Evolutionary conservation across 331 rosid species (phyloP).

Genomic region (Acacia pycnantha): DNA sequence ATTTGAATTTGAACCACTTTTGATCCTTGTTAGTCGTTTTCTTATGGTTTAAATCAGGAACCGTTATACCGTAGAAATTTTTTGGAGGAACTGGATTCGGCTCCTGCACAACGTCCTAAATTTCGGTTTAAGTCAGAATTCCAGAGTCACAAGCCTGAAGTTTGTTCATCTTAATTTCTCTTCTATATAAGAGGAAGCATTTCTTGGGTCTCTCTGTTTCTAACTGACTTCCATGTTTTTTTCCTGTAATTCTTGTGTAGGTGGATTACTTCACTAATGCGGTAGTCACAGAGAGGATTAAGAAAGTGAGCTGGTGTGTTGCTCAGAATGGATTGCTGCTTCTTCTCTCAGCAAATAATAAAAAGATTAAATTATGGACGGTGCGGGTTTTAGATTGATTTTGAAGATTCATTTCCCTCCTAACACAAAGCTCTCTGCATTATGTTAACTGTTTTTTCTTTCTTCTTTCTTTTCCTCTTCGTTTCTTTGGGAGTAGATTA

Average conservation of each 20-base stretch:
- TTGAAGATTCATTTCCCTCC: background rate
- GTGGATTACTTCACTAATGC: background rate
- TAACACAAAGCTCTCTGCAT: background rate
- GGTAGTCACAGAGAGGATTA: background rate
- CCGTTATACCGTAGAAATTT: background rate
- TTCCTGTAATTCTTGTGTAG: background rate
- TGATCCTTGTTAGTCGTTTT: background rate
- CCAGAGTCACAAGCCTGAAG: background rate
- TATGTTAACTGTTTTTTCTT: background rate
- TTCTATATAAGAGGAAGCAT: background rate
- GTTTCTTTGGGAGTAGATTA: slow-evolving; percentile 49
- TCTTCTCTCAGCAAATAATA: background rate
- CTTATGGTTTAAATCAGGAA: background rate
- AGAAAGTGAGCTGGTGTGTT: background rate
- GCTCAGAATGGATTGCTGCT: background rate
- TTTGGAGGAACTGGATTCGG: background rate
- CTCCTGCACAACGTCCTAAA: background rate
- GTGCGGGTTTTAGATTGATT: background rate
- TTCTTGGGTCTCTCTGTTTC: background rate
- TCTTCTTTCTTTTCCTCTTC: background rate
- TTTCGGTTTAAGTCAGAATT: background rate
- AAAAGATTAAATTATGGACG: background rate
- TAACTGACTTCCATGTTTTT: background rate
- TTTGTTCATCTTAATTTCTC: background rate
- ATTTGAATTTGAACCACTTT: background rate